These are phyloP conservation scores for Rhodomyrtus psidioides DNA, from an alignment of 441 rosid genomes.

Conservation along the genomic window DNA sequence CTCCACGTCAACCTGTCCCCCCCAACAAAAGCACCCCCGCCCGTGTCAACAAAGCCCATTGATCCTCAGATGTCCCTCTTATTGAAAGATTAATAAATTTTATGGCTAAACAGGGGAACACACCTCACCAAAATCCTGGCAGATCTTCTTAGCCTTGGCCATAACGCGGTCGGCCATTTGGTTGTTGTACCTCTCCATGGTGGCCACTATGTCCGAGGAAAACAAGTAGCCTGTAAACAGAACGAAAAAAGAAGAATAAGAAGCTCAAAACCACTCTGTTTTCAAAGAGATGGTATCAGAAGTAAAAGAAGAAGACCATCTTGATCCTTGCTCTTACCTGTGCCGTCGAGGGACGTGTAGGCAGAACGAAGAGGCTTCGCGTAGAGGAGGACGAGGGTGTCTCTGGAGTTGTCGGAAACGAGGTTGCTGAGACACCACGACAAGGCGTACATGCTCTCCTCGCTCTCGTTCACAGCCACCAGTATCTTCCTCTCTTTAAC, in stretches of 20 bases:
- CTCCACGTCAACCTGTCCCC: too few species aligned
- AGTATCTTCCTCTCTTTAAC: too few species aligned
- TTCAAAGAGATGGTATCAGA: too few species aligned
- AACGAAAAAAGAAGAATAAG: background rate
- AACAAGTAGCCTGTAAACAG: conserved; percentile 34
- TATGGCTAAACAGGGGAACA: background rate
- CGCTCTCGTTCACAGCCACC: too few species aligned
- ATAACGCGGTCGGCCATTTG: conserved; percentile 27
- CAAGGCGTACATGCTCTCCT: too few species aligned
- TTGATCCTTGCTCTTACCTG: conserved; percentile 10
- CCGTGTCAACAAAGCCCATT: too few species aligned
- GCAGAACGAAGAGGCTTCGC: conserved; percentile 28
- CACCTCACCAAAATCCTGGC: conserved; percentile 20
- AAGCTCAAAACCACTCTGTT: background rate
- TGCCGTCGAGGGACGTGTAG: conserved; percentile 31
- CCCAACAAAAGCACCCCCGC: too few species aligned
- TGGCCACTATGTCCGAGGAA: conserved; percentile 32
- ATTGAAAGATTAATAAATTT: too few species aligned
- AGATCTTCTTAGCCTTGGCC: conserved; percentile 33
- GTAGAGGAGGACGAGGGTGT: conserved; percentile 45
- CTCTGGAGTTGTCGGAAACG: too few species aligned
- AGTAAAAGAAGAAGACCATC: background rate
- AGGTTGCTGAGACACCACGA: too few species aligned
- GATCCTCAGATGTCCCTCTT: too few species aligned
- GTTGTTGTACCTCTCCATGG: conserved; percentile 30